Evolutionary conservation across 148 eudicot genomes (phyloP).

Genomic region (Rhododendron kiyosumense): DNA sequence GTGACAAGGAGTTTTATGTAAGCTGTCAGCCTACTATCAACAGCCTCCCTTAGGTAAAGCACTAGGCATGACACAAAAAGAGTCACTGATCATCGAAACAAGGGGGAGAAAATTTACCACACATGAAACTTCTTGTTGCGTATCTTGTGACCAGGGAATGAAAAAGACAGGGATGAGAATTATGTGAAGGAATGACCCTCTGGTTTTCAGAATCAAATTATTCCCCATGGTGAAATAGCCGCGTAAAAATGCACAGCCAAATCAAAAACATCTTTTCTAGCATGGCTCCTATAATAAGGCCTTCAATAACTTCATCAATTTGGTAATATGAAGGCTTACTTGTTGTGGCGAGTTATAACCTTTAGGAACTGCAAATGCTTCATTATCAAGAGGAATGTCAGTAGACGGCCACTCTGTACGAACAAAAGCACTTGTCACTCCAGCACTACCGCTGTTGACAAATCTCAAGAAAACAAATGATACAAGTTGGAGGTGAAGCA

Average conservation of each 20-base stretch:
- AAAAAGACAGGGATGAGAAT: neutral
- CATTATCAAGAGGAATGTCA: conserved; percentile 83
- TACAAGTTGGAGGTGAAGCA: conserved; percentile 34
- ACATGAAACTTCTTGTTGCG: neutral
- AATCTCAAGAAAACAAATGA: conserved; percentile 41
- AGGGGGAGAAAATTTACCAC: neutral
- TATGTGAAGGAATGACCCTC: neutral
- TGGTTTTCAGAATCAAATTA: neutral
- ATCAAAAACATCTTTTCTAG: neutral
- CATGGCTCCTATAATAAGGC: neutral
- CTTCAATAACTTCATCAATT: neutral
- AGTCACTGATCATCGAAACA: neutral
- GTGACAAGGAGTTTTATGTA: neutral
- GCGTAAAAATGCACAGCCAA: neutral
- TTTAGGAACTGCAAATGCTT: conserved; percentile 68
- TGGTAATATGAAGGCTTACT: conserved; percentile 35
- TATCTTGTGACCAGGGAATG: neutral
- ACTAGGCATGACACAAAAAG: neutral
- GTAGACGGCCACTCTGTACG: conserved; percentile 76
- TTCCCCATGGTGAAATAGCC: neutral
- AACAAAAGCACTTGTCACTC: conserved; percentile 66
- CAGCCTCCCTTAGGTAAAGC: neutral
- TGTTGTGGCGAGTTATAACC: conserved; percentile 95
- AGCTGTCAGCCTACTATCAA: neutral
- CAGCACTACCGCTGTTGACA: conserved; percentile 44